Conservation (phyloP, 140 eudicot species). For the Ambrosia hybrid region DNA sequence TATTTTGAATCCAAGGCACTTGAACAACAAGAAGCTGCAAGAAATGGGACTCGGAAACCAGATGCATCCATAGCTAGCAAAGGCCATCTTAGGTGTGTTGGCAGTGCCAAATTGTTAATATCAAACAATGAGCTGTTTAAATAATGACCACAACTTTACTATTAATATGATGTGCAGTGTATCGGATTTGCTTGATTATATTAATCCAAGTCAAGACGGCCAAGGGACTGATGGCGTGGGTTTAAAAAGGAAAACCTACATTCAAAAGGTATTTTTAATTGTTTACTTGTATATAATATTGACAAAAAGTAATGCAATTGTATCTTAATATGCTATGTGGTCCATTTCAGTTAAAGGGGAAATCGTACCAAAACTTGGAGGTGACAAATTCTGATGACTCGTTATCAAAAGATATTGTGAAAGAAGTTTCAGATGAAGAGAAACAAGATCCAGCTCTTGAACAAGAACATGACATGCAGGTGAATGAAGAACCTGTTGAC, state of each 20-base stretch:
- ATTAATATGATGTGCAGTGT: slow-evolving; percentile 57
- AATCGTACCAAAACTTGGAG: slow-evolving; percentile 57
- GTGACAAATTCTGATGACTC: slow-evolving; percentile 50
- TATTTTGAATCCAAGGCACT: slow-evolving; percentile 99
- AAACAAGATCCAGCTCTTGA: slow-evolving; percentile 42
- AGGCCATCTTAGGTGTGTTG: slow-evolving; percentile 93
- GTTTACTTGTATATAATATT: neutral
- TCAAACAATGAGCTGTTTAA: slow-evolving; percentile 9
- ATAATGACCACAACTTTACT: slow-evolving; percentile 3
- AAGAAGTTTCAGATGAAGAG: slow-evolving; percentile 53
- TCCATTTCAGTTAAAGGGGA: slow-evolving; percentile 64
- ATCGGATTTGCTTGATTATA: slow-evolving; percentile 98
- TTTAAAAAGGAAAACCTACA: slow-evolving; percentile 62
- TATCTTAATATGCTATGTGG: slow-evolving; percentile 14
- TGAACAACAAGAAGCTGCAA: slow-evolving; percentile 99
- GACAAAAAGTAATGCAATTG: neutral
- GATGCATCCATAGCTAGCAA: slow-evolving; percentile 99
- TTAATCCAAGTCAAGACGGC: slow-evolving; percentile 77
- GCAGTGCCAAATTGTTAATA: slow-evolving; percentile 9
- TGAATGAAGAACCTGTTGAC: slow-evolving; percentile 27
- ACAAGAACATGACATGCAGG: slow-evolving; percentile 33
- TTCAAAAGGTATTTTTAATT: slow-evolving; percentile 56
- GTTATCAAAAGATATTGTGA: slow-evolving; percentile 42
- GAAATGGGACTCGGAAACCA: slow-evolving; percentile 94
- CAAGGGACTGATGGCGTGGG: slow-evolving; percentile 66